Evolutionary conservation across 2,329 filamentous ascomycete genomes (phyloP).

Genomic region (Elsinoe necatrix): DNA sequence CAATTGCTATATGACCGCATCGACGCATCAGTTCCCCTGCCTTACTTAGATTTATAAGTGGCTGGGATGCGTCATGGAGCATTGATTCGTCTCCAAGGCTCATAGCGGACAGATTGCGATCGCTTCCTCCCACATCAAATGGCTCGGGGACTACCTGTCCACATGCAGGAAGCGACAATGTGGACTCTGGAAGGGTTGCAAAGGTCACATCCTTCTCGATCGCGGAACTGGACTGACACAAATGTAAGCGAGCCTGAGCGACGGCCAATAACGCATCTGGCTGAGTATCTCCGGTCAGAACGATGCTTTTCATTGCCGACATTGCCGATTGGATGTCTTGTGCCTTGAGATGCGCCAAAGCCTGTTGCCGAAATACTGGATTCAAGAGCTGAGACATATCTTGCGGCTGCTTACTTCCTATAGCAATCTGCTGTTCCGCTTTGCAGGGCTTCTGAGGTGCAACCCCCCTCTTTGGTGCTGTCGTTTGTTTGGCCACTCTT

Average conservation of each 20-base stretch:
- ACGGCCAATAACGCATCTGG: neutral
- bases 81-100: neutral
- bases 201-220: conserved; percentile 50
- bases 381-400: neutral
- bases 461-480: neutral
- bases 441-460: neutral
- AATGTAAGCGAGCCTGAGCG: neutral
- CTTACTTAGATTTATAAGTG: neutral
- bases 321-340: conserved; percentile 2
- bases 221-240: conserved; percentile 8
- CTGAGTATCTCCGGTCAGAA: neutral
- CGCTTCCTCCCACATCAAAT: neutral
- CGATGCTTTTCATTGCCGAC: neutral
- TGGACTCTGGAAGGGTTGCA: conserved; percentile 85
- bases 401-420: neutral
- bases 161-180: conserved; percentile 59
- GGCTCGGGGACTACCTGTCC: neutral
- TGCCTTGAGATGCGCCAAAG: conserved; percentile 6
- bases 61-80: too few species aligned
- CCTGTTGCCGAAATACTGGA: conserved; percentile 12
- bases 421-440: neutral
- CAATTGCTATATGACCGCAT: neutral
- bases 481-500: neutral
- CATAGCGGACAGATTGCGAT: neutral
- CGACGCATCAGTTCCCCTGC: neutral